Evolutionary conservation across 1,284 basidiomycete species (phyloP).

Genomic region (Mrakiaceae sp.): DNA sequence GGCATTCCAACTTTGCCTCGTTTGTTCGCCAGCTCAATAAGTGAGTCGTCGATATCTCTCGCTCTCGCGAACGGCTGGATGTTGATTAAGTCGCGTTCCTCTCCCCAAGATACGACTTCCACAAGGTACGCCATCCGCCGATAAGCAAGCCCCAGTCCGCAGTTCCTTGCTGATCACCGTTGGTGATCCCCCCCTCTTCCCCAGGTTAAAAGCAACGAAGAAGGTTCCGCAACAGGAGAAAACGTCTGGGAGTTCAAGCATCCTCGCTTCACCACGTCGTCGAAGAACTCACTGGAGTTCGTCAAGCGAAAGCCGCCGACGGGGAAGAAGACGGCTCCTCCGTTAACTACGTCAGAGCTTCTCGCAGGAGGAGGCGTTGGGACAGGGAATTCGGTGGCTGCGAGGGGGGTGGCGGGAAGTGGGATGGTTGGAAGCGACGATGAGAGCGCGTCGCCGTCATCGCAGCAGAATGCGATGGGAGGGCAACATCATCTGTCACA

Average conservation of each 20-base stretch:
- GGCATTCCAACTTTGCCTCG: slow-evolving; percentile 91
- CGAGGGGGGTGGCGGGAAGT: slow-evolving; percentile 25
- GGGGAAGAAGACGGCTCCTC: slow-evolving; percentile 25
- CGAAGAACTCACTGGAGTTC: slow-evolving; percentile 74
- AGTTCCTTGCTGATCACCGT: neutral
- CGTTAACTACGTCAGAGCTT: slow-evolving; percentile 19
- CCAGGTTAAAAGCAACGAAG: slow-evolving; percentile 32
- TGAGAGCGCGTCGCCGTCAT: slow-evolving; percentile 7
- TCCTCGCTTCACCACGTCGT: slow-evolving; percentile 81
- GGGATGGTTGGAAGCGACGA: slow-evolving; percentile 23
- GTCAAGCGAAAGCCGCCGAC: slow-evolving; percentile 83
- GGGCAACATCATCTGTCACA: neutral
- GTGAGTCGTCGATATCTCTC: slow-evolving; percentile 13
- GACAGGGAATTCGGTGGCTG: slow-evolving; percentile 25
- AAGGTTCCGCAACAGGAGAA: slow-evolving; percentile 23
- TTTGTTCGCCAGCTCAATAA: slow-evolving; percentile 95
- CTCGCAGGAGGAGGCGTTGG: slow-evolving; percentile 27
- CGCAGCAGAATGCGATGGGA: neutral
- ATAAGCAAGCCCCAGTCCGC: neutral
- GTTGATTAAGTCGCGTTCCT: too few species aligned
- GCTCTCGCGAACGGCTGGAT: too few species aligned
- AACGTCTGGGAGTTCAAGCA: slow-evolving; percentile 94
- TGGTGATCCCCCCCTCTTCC: neutral
- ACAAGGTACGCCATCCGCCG: slow-evolving; percentile 52
- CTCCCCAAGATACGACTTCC: slow-evolving; percentile 63